Conservation (phyloP, 2,329 filamentous ascomycete species). For the Tolypocladium inflatum region DNA sequence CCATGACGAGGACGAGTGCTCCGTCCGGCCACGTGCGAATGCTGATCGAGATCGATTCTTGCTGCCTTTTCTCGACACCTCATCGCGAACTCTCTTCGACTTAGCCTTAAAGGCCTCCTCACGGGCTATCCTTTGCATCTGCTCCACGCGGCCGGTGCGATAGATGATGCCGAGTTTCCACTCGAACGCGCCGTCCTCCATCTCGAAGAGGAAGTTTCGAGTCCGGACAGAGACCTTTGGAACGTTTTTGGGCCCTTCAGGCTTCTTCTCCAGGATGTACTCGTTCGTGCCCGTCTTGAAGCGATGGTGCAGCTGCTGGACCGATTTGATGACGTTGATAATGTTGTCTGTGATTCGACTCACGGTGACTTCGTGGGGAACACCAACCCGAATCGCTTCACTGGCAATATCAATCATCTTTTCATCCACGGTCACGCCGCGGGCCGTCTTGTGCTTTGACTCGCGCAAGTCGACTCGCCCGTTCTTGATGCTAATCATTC, state of each 20-base stretch:
- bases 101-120: constrained; percentile 88
- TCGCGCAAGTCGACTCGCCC: constrained; percentile 74
- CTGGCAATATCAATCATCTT: constrained; percentile 75
- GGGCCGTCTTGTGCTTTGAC: constrained; percentile 56
- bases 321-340: constrained; percentile 77
- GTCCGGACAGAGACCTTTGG: constrained; percentile 78
- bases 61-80: constrained; percentile 47
- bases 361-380: constrained; percentile 86
- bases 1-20: constrained; percentile 22
- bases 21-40: constrained; percentile 25
- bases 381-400: constrained; percentile 77
- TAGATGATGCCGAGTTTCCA: constrained; percentile 97
- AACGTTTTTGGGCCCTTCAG: constrained; percentile 76
- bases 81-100: constrained; percentile 70
- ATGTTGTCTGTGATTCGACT: constrained; percentile 91
- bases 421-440: constrained; percentile 54
- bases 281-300: constrained; percentile 83
- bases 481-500: constrained; percentile 74
- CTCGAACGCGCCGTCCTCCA: constrained; percentile 94
- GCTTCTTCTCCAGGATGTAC: constrained; percentile 76
- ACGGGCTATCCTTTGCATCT: constrained; percentile 78
- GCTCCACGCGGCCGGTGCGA: constrained; percentile 76
- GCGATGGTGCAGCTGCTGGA: constrained; percentile 84
- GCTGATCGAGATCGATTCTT: constrained; percentile 47
- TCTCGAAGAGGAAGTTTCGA: constrained; percentile 76